Evolutionary conservation across 257 asterid genomes (phyloP), one percentile per base, ranked within the genome.

Genomic region (Striga asiatica): DNA sequence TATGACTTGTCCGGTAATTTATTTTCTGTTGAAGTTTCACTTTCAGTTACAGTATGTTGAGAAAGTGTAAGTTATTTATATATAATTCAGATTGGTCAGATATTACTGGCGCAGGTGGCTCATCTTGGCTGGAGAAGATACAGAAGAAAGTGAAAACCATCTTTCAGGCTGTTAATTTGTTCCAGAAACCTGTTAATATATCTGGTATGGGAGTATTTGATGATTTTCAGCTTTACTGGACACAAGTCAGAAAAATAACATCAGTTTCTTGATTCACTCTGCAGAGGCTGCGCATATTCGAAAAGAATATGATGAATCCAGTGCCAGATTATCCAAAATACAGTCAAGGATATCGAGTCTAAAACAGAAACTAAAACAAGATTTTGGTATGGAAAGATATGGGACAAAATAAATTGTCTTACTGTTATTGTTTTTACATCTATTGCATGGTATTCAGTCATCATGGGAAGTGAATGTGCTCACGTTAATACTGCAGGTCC

Each of bases 61-160:
- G 55, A 62, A 22, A 65, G 11, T 48, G 28, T 50, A 64, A 59
- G 53, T n/a, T n/a, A 58, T 51, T 64, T 35, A 13, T 52, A 31
- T 58, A 56, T 52, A 69, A 66, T 68, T 48, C 49, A 45, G 54
- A 61, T 61, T 76, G 68, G 23, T 68, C 80, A 87, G 96, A 84
- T 69, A 28, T 62, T 59, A 62, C 75, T 60, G 65, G 68, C 78
- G 34, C 80, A 41, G 56, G 77, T 62, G 60, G 81, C 67, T 74
- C 83, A 18, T 81, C 96, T 35, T 91, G 95, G 98, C 67, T 81
- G 74, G 94, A 80, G 73, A 91, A 84, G 94, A 78, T 91, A 66
- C 94, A 82, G 76, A 62, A 68, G 58, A 75, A 81, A 61, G 92
- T 74, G 56, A 75, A 71, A 68, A 74, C 56, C 67, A 70, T 87